Evolutionary conservation across 2,329 filamentous ascomycete genomes (phyloP).

Genomic region (Tricladium varicosporioides): DNA sequence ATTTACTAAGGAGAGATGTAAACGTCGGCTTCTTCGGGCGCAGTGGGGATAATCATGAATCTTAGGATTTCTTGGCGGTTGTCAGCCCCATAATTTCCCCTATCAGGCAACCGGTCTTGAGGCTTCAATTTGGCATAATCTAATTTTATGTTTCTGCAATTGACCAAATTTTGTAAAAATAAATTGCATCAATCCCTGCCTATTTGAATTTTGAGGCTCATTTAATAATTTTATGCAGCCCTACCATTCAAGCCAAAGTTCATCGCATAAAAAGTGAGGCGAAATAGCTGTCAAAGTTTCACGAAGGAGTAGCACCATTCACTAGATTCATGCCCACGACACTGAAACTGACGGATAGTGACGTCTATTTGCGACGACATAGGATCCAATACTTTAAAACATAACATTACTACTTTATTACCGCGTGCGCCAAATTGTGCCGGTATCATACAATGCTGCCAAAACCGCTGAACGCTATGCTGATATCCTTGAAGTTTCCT

Average conservation of each 20-base stretch:
- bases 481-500: constrained; percentile 28
- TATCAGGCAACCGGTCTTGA: not conserved
- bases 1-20: not conserved
- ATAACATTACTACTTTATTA: constrained; percentile 21
- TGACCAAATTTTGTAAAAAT: not conserved
- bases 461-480: constrained; percentile 33
- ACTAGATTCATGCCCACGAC: too few relatives aligned
- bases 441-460: constrained; percentile 34
- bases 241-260: not conserved
- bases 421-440: constrained; percentile 15
- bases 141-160: too few relatives aligned
- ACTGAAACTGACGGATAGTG: too few relatives aligned
- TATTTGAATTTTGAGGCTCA: too few relatives aligned
- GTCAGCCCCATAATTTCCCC: not conserved
- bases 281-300: too few relatives aligned
- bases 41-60: not conserved
- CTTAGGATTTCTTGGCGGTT: not conserved
- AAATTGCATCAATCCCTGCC: too few relatives aligned
- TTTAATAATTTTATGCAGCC: too few relatives aligned
- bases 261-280: not conserved
- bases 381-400: not conserved
- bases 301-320: too few relatives aligned
- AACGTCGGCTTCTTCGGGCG: constrained; percentile 3
- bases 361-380: not conserved
- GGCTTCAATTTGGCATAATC: not conserved